Evolutionary conservation across 805 yeast genomes (phyloP), one percentile per base, ranked within the genome.

Genomic region (Zygoascus tannicola): DNA sequence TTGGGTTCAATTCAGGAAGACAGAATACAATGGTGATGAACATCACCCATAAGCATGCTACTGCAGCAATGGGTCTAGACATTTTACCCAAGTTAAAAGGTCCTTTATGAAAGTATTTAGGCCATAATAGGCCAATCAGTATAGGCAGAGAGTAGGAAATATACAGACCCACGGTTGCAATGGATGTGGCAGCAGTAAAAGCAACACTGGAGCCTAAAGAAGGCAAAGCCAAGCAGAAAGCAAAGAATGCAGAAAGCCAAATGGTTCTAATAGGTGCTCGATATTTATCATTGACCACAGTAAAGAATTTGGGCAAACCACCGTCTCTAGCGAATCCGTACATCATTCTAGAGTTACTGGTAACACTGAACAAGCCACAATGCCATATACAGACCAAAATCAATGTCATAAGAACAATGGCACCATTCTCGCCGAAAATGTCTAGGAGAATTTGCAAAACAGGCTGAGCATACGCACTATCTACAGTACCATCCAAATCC

Each of bases 281-380:
- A 34, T 73, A 62, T 47, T 58, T 69, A 41, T 72, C 68, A 54
- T 81, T 66, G 34, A 82, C 85, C 40, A 66, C 72, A 51, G 77
- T 77, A 49, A 81, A 69, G 54, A 67, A 66, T 34, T 67, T 61
- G 15, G 88, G 88, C 45, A 81, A 67, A 12, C 86, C 87, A 53
- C 80, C 77, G 58, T 81, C 90, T 64, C 90, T 74, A 33, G 85
- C 79, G 59, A 81, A 78, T 2, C 86, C 85, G 53, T 66, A 80
- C 28, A 80, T 71, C 44, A 78, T 81, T 54, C 85, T 67, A 14
- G 81, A 74, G 70, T 38, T 71, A 57, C 48, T 49, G 43, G 59
- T 50, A 14, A 53, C 30, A 40, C 50, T 50, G 18, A 47, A 45
- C 33, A 50, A 41, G 4, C 53, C 52, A 36, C 52, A 47, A 38